A percentile compares a stretch with the other conserved stretches of the same genome.
These are phyloP conservation scores for Heliamphora exappendiculata DNA, from an alignment of 148 eudicot species.

Conservation along the genomic window DNA sequence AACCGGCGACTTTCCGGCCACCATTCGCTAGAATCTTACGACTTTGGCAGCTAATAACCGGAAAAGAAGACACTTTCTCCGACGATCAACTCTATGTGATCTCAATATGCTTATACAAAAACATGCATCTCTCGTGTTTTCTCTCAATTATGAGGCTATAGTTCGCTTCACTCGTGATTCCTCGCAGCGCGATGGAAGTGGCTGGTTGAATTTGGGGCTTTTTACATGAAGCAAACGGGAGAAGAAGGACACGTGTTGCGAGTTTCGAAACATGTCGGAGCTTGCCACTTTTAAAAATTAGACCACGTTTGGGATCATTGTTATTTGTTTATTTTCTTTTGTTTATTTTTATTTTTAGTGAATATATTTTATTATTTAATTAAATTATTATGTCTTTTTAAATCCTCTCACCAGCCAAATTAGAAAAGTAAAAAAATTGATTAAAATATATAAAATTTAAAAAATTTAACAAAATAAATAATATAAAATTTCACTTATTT, in stretches of 20 bases:
- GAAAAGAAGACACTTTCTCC: neutral
- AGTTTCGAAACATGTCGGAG: neutral
- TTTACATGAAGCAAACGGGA: neutral
- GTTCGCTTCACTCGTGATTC: neutral
- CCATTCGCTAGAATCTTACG: slow-evolving; percentile 21
- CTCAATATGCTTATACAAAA: neutral
- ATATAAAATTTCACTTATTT: no score
- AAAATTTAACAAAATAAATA: no score
- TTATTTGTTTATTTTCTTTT: no score
- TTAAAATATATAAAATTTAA: no score
- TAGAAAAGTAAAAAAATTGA: no score
- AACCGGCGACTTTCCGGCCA: slow-evolving; percentile 23
- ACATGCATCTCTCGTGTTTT: neutral
- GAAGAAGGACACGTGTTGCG: neutral
- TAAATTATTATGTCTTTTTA: no score
- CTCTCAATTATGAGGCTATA: neutral
- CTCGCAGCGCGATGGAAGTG: neutral
- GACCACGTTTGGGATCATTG: no score
- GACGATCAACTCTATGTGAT: neutral
- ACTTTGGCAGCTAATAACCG: neutral
- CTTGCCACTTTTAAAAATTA: neutral
- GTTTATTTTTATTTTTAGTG: no score
- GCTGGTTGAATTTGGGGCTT: neutral
- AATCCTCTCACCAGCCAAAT: no score
- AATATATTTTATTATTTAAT: no score